Conservation (phyloP, 305 asterid species). For the Fraxinus sp. region DNA sequence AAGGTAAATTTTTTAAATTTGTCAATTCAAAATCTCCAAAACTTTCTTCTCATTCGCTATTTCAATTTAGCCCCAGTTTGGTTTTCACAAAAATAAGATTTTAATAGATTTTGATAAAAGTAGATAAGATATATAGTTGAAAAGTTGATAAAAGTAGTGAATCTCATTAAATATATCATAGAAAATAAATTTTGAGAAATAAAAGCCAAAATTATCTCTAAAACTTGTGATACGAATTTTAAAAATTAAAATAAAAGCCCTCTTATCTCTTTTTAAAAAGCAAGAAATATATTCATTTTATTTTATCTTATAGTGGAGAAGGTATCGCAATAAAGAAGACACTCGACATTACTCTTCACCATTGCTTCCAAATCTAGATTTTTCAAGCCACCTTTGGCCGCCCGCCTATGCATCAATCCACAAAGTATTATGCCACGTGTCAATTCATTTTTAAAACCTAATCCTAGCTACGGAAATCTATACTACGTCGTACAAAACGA, state of each 20-base stretch:
- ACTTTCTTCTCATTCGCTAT: not conserved
- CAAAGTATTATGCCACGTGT: slow-evolving; percentile 29
- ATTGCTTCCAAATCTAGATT: slow-evolving; percentile 39
- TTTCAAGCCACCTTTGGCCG: slow-evolving; percentile 22
- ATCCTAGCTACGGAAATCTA: slow-evolving; percentile 6
- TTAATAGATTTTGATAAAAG: too few species aligned
- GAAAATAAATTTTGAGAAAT: too few species aligned
- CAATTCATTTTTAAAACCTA: not conserved
- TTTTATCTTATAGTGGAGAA: slow-evolving; percentile 18
- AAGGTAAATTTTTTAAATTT: not conserved
- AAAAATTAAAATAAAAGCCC: not conserved
- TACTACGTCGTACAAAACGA: not conserved
- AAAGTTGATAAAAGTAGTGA: too few species aligned
- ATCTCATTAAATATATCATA: too few species aligned
- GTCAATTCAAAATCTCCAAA: not conserved
- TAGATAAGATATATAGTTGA: too few species aligned
- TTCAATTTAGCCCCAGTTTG: not conserved
- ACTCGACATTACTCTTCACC: slow-evolving; percentile 35
- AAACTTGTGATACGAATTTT: not conserved
- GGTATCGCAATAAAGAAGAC: slow-evolving; percentile 23
- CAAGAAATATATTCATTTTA: not conserved
- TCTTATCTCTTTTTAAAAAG: not conserved
- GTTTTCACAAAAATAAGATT: too few species aligned
- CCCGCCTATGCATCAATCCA: not conserved
- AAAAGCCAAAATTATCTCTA: not conserved